These are phyloP conservation scores for Nicotiana benthamiana DNA, from an alignment of 257 asterid genomes.

Conservation along the genomic window DNA sequence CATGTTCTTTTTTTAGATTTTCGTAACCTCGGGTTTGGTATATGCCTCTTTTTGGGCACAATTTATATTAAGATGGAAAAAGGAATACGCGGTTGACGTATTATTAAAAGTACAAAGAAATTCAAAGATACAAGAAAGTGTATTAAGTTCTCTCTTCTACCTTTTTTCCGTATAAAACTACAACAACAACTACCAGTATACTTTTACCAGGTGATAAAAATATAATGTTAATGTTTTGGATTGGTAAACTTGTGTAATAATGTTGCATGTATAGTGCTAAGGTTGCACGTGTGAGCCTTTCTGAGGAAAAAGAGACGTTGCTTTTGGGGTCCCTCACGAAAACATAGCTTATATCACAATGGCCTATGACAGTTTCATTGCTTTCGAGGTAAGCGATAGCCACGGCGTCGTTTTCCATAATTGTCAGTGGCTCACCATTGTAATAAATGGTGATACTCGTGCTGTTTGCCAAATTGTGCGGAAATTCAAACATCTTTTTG, in stretches of 20 bases:
- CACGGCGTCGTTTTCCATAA: conserved; percentile 31
- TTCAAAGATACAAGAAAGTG: background rate
- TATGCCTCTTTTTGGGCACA: conserved; percentile 23
- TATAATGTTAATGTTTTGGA: background rate
- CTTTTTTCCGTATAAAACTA: background rate
- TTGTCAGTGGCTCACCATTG: background rate
- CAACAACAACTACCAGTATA: too few relatives aligned
- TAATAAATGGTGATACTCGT: background rate
- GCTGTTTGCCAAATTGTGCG: background rate
- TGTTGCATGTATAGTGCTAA: background rate
- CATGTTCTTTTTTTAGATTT: conserved; percentile 16
- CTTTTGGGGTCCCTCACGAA: conserved; percentile 20
- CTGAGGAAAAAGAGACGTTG: conserved; percentile 21
- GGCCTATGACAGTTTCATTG: conserved; percentile 5
- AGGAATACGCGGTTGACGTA: background rate
- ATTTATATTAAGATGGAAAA: conserved; percentile 18
- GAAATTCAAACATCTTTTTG: too few relatives aligned
- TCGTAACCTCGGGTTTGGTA: conserved; percentile 44
- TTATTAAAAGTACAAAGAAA: conserved; percentile 1
- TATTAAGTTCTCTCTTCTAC: background rate
- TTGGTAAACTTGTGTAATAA: background rate
- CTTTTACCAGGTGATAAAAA: background rate
- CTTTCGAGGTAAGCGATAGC: conserved; percentile 34
- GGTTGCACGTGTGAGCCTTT: conserved; percentile 49
- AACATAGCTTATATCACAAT: background rate